Conservation (phyloP, 2,329 filamentous ascomycete genomes). For the Teratosphaeria pseudoeucalypti region DNA sequence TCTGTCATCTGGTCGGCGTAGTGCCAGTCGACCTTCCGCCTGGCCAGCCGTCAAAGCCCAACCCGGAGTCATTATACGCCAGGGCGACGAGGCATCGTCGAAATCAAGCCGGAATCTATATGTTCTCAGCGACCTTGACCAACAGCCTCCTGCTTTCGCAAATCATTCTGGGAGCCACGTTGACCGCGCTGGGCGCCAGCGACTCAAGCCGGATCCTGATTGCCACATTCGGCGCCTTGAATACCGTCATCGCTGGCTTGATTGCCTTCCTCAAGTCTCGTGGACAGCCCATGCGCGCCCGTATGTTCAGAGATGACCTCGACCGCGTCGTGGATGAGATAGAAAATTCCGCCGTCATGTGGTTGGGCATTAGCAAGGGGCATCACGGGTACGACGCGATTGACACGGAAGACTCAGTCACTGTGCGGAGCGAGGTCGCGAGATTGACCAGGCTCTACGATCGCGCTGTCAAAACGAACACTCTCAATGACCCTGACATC, state of each 20-base stretch:
- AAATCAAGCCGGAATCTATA: slow-evolving; percentile 25
- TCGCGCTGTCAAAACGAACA: slow-evolving; percentile 28
- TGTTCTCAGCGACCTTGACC: slow-evolving; percentile 27
- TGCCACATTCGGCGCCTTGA: slow-evolving; percentile 30
- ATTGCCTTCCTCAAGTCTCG: slow-evolving; percentile 31
- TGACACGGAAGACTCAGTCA: slow-evolving; percentile 33
- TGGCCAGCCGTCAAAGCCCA: slow-evolving; percentile 13
- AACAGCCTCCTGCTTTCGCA: slow-evolving; percentile 30
- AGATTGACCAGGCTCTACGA: slow-evolving; percentile 29
- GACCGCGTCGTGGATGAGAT: slow-evolving; percentile 33
- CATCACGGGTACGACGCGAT: slow-evolving; percentile 38
- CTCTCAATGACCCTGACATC: slow-evolving; percentile 31
- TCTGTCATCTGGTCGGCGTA: slow-evolving; percentile 29
- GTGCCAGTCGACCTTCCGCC: slow-evolving; percentile 22
- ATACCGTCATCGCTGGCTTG: slow-evolving; percentile 32
- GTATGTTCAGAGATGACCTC: slow-evolving; percentile 32
- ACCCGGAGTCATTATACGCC: slow-evolving; percentile 26
- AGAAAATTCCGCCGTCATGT: slow-evolving; percentile 32
- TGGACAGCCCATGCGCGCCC: slow-evolving; percentile 31
- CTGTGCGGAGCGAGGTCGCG: slow-evolving; percentile 29
- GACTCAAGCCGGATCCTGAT: slow-evolving; percentile 27
- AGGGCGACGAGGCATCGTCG: slow-evolving; percentile 25
- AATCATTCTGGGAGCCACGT: slow-evolving; percentile 30
- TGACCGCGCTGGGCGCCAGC: slow-evolving; percentile 30
- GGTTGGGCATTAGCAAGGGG: slow-evolving; percentile 33